These are phyloP conservation scores for Austroboletus novae-zelandiae DNA, from an alignment of 1,284 basidiomycete species.

Conservation along the genomic window DNA sequence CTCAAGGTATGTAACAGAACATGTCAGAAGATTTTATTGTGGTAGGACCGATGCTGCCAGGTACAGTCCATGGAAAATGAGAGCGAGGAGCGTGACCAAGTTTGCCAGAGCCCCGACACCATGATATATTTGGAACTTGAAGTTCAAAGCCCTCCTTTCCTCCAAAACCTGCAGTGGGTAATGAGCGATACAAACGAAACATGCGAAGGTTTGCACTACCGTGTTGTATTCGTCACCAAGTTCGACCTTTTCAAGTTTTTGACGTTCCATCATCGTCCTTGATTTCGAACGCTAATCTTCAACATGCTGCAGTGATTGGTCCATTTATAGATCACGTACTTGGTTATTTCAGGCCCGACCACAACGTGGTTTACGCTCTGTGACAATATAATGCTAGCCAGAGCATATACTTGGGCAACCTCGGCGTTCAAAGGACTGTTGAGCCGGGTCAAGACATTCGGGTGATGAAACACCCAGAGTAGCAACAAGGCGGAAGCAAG, in stretches of 20 bases:
- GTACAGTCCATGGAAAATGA: constrained; percentile 74
- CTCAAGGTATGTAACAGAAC: not conserved
- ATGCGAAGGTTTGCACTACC: constrained; percentile 38
- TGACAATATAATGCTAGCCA: constrained; percentile 44
- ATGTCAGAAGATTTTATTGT: not conserved
- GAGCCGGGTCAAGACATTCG: constrained; percentile 51
- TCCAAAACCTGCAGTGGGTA: constrained; percentile 52
- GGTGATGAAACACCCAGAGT: constrained; percentile 66
- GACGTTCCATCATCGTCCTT: constrained; percentile 71
- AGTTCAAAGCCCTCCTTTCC: constrained; percentile 67
- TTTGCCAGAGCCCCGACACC: constrained; percentile 69
- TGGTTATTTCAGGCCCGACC: constrained; percentile 66
- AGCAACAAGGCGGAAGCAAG: constrained; percentile 56
- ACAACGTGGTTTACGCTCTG: constrained; percentile 60
- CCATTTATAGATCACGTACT: constrained; percentile 39
- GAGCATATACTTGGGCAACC: constrained; percentile 68
- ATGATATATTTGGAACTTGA: constrained; percentile 63
- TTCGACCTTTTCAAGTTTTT: constrained; percentile 72
- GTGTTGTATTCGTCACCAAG: constrained; percentile 59
- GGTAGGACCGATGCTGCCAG: constrained; percentile 48
- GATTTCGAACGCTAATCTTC: not conserved
- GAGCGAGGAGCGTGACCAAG: constrained; percentile 55
- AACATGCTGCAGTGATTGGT: not conserved
- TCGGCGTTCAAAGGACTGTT: constrained; percentile 53
- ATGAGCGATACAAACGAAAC: not conserved